phyloP scores from a whole-genome alignment of 2,329 filamentous ascomycete species.

The Metarhizium anisopliae region DNA sequence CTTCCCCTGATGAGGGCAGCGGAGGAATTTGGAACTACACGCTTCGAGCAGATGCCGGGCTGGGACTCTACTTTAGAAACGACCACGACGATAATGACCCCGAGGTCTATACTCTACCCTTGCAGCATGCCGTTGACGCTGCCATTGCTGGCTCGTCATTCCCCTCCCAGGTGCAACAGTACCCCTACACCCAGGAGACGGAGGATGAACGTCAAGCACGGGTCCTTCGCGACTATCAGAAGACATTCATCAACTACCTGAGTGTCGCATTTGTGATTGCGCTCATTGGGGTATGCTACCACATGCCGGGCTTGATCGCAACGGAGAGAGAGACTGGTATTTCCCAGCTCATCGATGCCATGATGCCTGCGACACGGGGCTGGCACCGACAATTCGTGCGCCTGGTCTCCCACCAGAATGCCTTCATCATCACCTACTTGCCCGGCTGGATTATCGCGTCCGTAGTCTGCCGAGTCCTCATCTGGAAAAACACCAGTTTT shows the following conservation, averaged over 20 bases:
- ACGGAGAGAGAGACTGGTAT: constrained; percentile 62
- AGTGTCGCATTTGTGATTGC: constrained; percentile 61
- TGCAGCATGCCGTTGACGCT: constrained; percentile 60
- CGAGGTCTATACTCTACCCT: constrained; percentile 56
- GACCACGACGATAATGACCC: constrained; percentile 49
- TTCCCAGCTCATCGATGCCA: constrained; percentile 66
- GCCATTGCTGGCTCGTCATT: constrained; percentile 35
- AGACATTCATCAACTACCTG: constrained; percentile 54
- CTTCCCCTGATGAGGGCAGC: constrained; percentile 53
- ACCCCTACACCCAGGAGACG: constrained; percentile 22
- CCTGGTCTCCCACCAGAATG: constrained; percentile 51
- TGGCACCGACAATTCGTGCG: constrained; percentile 31
- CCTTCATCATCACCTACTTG: constrained; percentile 60
- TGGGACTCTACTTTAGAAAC: constrained; percentile 47
- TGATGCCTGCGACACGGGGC: constrained; percentile 55
- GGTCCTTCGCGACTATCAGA: constrained; percentile 53
- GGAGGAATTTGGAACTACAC: constrained; percentile 60
- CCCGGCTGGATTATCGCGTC: constrained; percentile 27
- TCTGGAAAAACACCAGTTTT: constrained; percentile 38
- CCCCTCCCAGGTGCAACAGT: constrained; percentile 23
- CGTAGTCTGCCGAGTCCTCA: constrained; percentile 21
- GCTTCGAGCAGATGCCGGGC: constrained; percentile 51
- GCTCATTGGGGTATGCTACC: constrained; percentile 61
- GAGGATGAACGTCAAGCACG: constrained; percentile 44
- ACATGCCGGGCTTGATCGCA: constrained; percentile 61